Evolutionary conservation across 1,139 yeast genomes (phyloP).

Genomic region (Debaryomycetaceae sp.): DNA sequence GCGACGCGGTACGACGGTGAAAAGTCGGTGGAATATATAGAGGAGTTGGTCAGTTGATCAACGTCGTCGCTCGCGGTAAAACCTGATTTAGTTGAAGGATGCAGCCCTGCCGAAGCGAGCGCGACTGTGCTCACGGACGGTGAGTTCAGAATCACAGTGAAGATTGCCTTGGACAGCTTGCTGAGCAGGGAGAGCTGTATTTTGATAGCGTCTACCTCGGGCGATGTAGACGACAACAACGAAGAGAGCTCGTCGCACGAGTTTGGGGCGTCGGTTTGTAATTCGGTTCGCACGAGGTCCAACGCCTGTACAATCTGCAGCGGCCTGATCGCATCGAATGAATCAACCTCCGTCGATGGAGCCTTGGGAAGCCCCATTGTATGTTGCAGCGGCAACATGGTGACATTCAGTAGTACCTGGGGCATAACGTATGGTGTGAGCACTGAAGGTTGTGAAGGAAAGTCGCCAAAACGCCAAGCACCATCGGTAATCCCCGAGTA

Average conservation of each 20-base stretch:
- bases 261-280: background rate
- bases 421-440: too few relatives aligned
- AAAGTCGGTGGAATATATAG: conserved; percentile 4
- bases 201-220: conserved; percentile 4
- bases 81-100: conserved; percentile 1
- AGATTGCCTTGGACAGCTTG: conserved; percentile 7
- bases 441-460: too few relatives aligned
- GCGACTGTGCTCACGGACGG: background rate
- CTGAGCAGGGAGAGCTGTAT: conserved; percentile 5
- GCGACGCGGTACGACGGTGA: conserved; percentile 5
- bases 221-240: conserved; percentile 6
- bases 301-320: too few relatives aligned
- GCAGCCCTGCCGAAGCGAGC: background rate
- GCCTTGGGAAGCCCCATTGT: too few relatives aligned
- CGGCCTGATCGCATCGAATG: too few relatives aligned
- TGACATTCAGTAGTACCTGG: too few relatives aligned
- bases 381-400: too few relatives aligned
- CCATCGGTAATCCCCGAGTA: too few relatives aligned
- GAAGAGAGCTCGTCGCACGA: conserved; percentile 6
- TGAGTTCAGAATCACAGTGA: conserved; percentile 4
- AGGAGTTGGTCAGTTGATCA: conserved; percentile 6
- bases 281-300: conserved; percentile 2
- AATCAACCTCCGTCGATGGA: too few relatives aligned
- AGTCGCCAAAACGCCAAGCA: too few relatives aligned
- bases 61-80: conserved; percentile 1